Conservation (phyloP, 2,329 filamentous ascomycete genomes). For the Botrytis fabae region DNA sequence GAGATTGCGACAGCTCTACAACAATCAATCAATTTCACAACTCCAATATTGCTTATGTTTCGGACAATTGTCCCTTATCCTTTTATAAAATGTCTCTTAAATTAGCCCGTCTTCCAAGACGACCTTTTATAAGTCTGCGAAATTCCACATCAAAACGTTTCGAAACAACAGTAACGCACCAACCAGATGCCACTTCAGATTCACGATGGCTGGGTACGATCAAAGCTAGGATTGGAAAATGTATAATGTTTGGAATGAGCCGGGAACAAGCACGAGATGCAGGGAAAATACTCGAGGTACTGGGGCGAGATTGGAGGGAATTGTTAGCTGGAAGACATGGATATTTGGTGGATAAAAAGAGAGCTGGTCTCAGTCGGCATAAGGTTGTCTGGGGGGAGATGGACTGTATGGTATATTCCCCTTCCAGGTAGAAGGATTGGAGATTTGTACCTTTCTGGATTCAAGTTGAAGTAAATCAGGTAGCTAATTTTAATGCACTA, state of each 20-base stretch:
- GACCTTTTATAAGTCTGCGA: neutral
- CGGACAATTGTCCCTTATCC: neutral
- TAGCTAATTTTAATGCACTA: neutral
- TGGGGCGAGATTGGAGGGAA: conserved; percentile 69
- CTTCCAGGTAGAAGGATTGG: conserved; percentile 15
- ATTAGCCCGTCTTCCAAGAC: neutral
- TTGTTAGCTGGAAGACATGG: conserved; percentile 74
- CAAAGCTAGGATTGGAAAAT: conserved; percentile 68
- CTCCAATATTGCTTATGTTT: neutral
- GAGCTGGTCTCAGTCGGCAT: conserved; percentile 64
- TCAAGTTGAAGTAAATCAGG: neutral
- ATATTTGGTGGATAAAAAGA: conserved; percentile 63
- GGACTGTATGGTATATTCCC: conserved; percentile 59
- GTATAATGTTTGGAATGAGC: conserved; percentile 71
- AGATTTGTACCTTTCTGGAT: neutral
- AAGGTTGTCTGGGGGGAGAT: conserved; percentile 83
- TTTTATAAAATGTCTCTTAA: neutral
- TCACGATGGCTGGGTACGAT: conserved; percentile 70
- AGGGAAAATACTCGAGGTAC: conserved; percentile 56
- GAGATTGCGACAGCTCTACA: neutral
- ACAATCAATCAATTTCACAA: neutral
- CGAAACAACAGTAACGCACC: neutral
- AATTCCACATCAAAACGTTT: neutral
- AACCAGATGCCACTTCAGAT: neutral
- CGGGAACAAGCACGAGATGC: conserved; percentile 58